Base-by-base conservation (phyloP, 2,329 filamentous ascomycete genomes). In the Trichoderma koningiopsis region DNA sequence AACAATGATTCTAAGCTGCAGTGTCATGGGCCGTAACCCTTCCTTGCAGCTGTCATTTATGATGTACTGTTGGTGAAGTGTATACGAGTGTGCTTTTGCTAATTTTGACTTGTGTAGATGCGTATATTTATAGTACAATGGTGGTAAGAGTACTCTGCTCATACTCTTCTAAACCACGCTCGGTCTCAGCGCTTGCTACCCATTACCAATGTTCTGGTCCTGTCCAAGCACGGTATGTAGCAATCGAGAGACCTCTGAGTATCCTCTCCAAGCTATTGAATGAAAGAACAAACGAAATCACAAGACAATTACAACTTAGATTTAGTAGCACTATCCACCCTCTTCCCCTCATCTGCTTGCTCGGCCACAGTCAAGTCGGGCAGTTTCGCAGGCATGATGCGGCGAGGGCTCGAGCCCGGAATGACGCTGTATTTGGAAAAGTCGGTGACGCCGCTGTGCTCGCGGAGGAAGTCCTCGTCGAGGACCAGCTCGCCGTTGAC, bases 391-490 rank as follows among this genome's bases (percentile, higher is more conserved):
- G 93, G 93, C 92, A 96, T 94, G 72, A 96, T 96, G 24, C 93
- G 83, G 68, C 93, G 81, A 0, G 93, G 92, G 0, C 69, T 80
- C 0, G 86, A 74, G 0, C 91, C 91, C 0, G 86, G 81, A 0
- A 94, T 83, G n/a, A 95, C 78, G 40, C 84, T 87, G 77, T 96
- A 96, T 74, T 88, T 86, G 0, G 84, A 85, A 74, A 96, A 96
- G 76, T 96, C 92, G 0, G 80, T 83, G 4, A 94, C 83, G 1
- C 89, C 89, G 24, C 81, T 83, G 70, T 89, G 84, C 7, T 86
- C 82, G 22, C 91, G 83, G 35, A 96, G 82, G 72, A 94, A 96
- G 76, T 96, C 93, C 77, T 96, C 93, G 74, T 96, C 93, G 1
- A 94, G 85, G 70, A 90, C 84, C 5, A 95, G 81, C 55, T 87